Evolutionary conservation across 768 basidiomycete genomes (phyloP).

Genomic region (Lactarius hatsudake): DNA sequence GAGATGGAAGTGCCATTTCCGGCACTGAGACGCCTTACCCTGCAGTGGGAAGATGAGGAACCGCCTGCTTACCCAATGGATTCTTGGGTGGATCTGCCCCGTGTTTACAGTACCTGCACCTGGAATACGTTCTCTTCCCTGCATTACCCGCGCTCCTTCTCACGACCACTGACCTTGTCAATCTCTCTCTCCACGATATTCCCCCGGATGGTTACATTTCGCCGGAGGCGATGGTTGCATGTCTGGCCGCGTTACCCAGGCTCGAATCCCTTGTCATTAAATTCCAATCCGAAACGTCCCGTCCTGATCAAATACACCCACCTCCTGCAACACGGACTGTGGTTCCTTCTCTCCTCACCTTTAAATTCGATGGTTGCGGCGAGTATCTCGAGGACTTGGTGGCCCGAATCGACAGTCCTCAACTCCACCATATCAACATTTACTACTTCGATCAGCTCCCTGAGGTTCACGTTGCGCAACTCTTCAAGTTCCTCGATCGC

Average conservation of each 20-base stretch:
- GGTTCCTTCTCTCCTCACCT: neutral
- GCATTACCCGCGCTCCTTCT: neutral
- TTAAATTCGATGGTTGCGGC: neutral
- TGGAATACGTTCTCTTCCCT: neutral
- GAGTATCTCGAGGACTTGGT: neutral
- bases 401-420: neutral
- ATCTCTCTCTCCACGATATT: neutral
- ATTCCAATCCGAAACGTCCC: neutral
- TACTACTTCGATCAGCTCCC: neutral
- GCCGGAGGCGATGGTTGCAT: neutral
- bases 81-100: constrained; percentile 4
- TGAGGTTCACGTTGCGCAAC: neutral
- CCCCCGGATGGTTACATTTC: neutral
- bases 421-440: neutral
- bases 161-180: neutral
- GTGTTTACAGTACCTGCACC: neutral
- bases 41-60: neutral
- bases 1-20: neutral
- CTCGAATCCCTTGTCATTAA: neutral
- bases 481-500: neutral
- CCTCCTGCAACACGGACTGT: neutral
- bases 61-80: neutral
- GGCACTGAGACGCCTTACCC: neutral
- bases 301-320: neutral
- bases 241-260: neutral